phyloP scores from a whole-genome alignment of 768 basidiomycete species.

The Phanerochaete carnosa region DNA sequence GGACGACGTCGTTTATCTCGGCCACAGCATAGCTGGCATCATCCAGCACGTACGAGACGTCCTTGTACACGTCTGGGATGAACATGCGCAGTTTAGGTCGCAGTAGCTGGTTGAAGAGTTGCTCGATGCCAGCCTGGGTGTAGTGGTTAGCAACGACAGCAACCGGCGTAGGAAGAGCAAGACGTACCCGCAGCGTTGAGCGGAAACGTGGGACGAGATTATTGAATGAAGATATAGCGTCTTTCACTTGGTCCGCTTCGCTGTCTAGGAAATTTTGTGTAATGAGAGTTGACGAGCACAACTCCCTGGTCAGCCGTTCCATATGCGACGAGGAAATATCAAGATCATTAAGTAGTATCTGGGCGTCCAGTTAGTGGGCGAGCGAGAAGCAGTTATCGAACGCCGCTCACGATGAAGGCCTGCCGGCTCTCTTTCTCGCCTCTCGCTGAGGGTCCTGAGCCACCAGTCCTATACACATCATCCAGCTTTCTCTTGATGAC shows the following conservation, averaged over 20 bases:
- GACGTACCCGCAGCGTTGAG: slow-evolving; percentile 67
- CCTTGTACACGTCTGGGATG: slow-evolving; percentile 86
- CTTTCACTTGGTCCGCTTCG: slow-evolving; percentile 51
- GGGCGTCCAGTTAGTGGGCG: slow-evolving; percentile 3
- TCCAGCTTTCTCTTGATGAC: slow-evolving; percentile 86
- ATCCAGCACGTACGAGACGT: slow-evolving; percentile 83
- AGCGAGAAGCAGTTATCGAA: slow-evolving; percentile 13
- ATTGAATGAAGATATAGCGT: slow-evolving; percentile 47
- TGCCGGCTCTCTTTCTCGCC: slow-evolving; percentile 75
- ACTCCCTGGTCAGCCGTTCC: slow-evolving; percentile 73
- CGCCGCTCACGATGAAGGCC: slow-evolving; percentile 84
- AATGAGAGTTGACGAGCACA: slow-evolving; percentile 50
- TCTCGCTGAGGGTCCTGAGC: slow-evolving; percentile 43
- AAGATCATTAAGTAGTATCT: slow-evolving; percentile 94
- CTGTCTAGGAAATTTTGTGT: slow-evolving; percentile 63
- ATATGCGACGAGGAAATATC: slow-evolving; percentile 89
- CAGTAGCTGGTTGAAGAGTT: slow-evolving; percentile 92
- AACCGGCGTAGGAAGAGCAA: not conserved
- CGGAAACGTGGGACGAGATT: slow-evolving; percentile 63
- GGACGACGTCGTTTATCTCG: slow-evolving; percentile 81
- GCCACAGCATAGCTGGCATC: slow-evolving; percentile 82
- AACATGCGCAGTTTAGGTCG: slow-evolving; percentile 84
- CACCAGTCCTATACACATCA: slow-evolving; percentile 69
- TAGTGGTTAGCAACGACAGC: slow-evolving; percentile 4
- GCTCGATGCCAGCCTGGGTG: slow-evolving; percentile 77